Conservation (phyloP, 768 basidiomycete genomes). For the Serendipita sp. region DNA sequence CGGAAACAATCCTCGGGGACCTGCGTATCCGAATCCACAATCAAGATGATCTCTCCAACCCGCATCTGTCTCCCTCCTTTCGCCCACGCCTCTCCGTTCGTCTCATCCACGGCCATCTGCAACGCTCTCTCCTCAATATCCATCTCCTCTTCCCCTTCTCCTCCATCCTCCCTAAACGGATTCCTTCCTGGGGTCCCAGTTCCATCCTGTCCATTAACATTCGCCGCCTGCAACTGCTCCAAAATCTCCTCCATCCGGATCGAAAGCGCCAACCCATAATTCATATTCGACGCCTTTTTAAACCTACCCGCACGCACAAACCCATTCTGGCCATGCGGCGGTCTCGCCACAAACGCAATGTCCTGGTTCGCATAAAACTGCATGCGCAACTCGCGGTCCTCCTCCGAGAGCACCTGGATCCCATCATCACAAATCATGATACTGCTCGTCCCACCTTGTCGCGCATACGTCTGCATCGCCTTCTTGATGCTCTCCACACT, state of each 20-base stretch:
- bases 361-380: constrained; percentile 58
- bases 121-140: constrained; percentile 56
- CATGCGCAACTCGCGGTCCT: constrained; percentile 50
- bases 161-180: constrained; percentile 20
- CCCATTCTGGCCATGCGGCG: constrained; percentile 51
- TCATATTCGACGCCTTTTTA: constrained; percentile 92
- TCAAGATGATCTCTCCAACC: constrained; percentile 62
- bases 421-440: constrained; percentile 81
- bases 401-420: constrained; percentile 45
- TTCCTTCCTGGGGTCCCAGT: constrained; percentile 37
- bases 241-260: constrained; percentile 41
- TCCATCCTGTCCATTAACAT: too few relatives aligned
- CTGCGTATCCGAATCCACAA: constrained; percentile 69
- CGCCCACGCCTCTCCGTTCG: constrained; percentile 49
- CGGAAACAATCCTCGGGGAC: constrained; percentile 82
- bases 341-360: constrained; percentile 75
- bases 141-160: constrained; percentile 29
- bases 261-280: constrained; percentile 59
- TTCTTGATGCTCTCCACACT: constrained; percentile 66
- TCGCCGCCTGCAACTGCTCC: constrained; percentile 21
- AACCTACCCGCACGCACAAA: constrained; percentile 76
- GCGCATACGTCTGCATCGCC: constrained; percentile 82
- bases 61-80: constrained; percentile 49
- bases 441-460: constrained; percentile 70
- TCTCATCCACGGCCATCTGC: constrained; percentile 58